Base-by-base conservation (phyloP, 2,329 filamentous ascomycete genomes). In the Hymenoscyphus occultus region DNA sequence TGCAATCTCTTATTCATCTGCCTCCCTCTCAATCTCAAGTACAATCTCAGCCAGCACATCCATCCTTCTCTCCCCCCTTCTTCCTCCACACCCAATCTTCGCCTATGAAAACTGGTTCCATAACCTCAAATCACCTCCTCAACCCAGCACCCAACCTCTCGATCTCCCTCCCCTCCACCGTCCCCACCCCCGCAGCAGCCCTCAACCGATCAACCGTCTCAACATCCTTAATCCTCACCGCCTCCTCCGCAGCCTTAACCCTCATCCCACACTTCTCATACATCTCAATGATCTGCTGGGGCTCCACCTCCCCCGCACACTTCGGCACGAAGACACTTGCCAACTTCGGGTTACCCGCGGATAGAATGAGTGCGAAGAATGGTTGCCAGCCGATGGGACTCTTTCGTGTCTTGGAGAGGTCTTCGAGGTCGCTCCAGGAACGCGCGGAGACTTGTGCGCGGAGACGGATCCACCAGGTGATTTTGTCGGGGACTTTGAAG, bases 351-450 rank as follows among this genome's bases (percentile, higher is more conserved):
- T 98, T 98, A 57, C 95, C 95, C 1, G 95, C 95, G 58, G 90
- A 88, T 0, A 98, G 81, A 35, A 91, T 87, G 72, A 96, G 90
- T 74, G 95, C 96, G 81, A 91, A 97, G 78, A 96, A 99, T 0
- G 94, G 92, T 58, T 96, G 92, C 95, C 95, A 99, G 12, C 94
- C 94, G 75, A 99, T 98, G 0, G 94, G 92, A 65, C 90, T 95
- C 77, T 93, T 96, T 74, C 91, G 85, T 48, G 77, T 86, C 74
- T 89, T 90, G 42, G 86, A 85, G 71, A 92, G 85, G 71, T 97
- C 93, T 76, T 98, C 93, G 65, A 99, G 84, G 76, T 97, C 94
- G 61, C 86, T 88, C 93, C 93, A 99, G 74, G 97, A 91, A 63
- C 95, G 85, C 76, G 93, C 92, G 16, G 91, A 90, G 2, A 99